These are phyloP conservation scores for Cytospora piceae DNA, from an alignment of 2,329 filamentous ascomycete species.

Conservation along the genomic window DNA sequence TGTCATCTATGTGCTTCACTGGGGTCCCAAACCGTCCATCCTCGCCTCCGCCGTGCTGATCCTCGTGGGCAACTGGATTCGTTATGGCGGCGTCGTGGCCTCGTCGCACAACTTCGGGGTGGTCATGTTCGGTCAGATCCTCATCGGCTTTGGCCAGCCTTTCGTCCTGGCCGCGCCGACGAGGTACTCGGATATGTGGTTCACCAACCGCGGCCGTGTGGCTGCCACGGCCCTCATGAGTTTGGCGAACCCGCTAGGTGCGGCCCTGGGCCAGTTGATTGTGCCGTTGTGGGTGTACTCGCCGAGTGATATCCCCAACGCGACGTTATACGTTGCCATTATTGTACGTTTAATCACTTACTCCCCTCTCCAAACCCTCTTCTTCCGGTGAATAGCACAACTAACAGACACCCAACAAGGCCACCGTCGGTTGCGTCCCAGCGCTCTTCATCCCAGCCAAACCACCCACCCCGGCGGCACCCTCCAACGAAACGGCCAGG, in stretches of 20 bases:
- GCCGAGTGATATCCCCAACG: conserved; percentile 69
- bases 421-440: conserved; percentile 69
- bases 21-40: conserved; percentile 78
- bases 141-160: conserved; percentile 87
- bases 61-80: conserved; percentile 87
- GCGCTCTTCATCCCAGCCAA: conserved; percentile 78
- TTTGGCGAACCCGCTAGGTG: conserved; percentile 87
- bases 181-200: conserved; percentile 93
- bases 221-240: conserved; percentile 84
- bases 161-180: conserved; percentile 91
- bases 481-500: conserved; percentile 66
- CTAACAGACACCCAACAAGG: conserved; percentile 43
- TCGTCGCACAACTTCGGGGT: conserved; percentile 69
- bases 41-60: conserved; percentile 73
- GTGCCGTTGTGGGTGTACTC: conserved; percentile 74
- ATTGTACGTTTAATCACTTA: conserved; percentile 60
- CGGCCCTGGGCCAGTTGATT: conserved; percentile 84
- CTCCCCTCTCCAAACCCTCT: not conserved
- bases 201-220: conserved; percentile 80
- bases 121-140: conserved; percentile 88
- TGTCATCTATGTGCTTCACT: conserved; percentile 77
- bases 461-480: conserved; percentile 77
- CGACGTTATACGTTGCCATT: conserved; percentile 84
- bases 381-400: not conserved
- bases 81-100: conserved; percentile 70